Percentiles rank a stretch among this genome's conserved stretches.
Evolutionary conservation across 768 basidiomycete species (phyloP).

Genomic region (Tricholoma matsutake): DNA sequence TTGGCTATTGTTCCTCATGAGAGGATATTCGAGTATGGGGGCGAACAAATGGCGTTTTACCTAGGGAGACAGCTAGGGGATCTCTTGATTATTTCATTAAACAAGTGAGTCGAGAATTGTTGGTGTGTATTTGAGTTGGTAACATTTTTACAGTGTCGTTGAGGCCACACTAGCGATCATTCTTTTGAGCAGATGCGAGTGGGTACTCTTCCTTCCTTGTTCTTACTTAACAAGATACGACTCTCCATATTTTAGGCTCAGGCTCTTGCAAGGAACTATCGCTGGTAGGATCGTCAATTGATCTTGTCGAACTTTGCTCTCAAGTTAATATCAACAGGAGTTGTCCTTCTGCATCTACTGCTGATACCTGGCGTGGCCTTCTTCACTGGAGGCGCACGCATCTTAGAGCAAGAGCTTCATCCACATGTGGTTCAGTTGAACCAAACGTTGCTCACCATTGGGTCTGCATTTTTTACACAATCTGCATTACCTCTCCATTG

Average conservation of each 20-base stretch:
- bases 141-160: conserved; percentile 44
- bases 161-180: conserved; percentile 73
- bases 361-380: conserved; percentile 70
- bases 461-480: conserved; percentile 37
- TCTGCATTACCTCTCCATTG: not conserved
- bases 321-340: conserved; percentile 37
- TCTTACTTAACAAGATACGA: not conserved
- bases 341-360: conserved; percentile 69
- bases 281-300: conserved; percentile 39
- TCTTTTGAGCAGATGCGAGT: conserved; percentile 70
- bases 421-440: conserved; percentile 65
- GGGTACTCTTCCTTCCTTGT: conserved; percentile 24
- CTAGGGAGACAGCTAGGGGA: conserved; percentile 64
- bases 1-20: conserved; percentile 66
- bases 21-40: conserved; percentile 62
- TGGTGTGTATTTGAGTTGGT: not conserved
- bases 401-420: conserved; percentile 66
- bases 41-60: conserved; percentile 54
- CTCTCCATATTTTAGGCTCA: conserved; percentile 38
- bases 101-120: conserved; percentile 14
- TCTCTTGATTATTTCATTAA: conserved; percentile 39
- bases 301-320: not conserved
- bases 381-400: conserved; percentile 65
- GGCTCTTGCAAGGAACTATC: conserved; percentile 66
- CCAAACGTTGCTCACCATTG: conserved; percentile 64